Evolutionary conservation across 192 early-diverging fungal genomes (phyloP).

Genomic region (Coemansia umbellata): DNA sequence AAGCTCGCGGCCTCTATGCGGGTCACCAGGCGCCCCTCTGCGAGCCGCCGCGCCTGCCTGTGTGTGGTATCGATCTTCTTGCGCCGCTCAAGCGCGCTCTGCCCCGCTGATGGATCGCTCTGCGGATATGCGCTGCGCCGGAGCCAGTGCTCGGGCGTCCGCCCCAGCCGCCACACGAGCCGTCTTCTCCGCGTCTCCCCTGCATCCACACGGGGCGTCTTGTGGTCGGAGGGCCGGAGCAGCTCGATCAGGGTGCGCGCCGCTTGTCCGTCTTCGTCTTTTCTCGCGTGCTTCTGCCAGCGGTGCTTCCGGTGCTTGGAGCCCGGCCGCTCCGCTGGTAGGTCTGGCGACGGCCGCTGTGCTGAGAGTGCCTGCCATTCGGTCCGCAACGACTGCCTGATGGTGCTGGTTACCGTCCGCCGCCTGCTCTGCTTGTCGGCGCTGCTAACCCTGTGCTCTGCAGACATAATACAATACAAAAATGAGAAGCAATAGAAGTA

Average conservation of each 20-base stretch:
- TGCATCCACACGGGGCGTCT: too few species aligned
- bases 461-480: neutral
- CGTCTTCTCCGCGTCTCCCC: neutral
- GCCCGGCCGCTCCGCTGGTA: neutral
- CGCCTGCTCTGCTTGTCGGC: constrained; percentile 1
- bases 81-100: constrained; percentile 11
- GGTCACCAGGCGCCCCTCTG: constrained; percentile 15
- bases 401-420: neutral
- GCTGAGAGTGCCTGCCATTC: constrained; percentile 1
- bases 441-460: neutral
- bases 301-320: neutral
- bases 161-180: neutral
- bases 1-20: constrained; percentile 15
- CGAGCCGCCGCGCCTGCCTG: constrained; percentile 10
- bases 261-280: neutral
- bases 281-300: neutral
- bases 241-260: constrained; percentile 19
- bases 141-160: too few species aligned
- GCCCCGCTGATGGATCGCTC: constrained; percentile 26
- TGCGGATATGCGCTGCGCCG: constrained; percentile 26
- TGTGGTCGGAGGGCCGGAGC: neutral
- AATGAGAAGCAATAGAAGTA: neutral
- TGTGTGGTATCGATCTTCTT: constrained; percentile 11
- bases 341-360: neutral
- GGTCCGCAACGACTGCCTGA: neutral